Evolutionary conservation across 148 eudicot species (phyloP), one percentile per base, ranked within the genome.

Genomic region (Nyssa sinensis): DNA sequence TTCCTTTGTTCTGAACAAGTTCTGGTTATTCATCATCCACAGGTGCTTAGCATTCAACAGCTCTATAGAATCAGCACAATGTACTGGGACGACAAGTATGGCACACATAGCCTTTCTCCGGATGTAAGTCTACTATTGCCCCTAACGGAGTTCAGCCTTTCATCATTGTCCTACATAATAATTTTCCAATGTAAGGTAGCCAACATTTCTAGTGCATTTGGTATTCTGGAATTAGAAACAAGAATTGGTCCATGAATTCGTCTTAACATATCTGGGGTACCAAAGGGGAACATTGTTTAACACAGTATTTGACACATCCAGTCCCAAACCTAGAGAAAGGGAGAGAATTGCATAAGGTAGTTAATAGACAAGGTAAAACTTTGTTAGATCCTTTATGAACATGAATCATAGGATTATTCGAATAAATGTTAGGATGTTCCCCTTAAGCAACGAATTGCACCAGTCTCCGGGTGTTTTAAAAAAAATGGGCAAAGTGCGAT

Each of bases 61-160:
- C 94, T 93, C 70, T 93, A 93, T 73, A 83, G 98, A 82, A 93
- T 93, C 82, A 87, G 98, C 80, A 93, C 96, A 7, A 93, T 93
- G 98, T 93, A 93, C 70, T 93, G 98, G 97, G 98, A 93, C 71
- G 98, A 93, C 83, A 93, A 89, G 80, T 88, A 93, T 75, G 96
- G 98, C 75, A 89, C 98, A 2, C 98, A 89, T n/a, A 91, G 97
- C 81, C 83, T 93, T 75, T 86, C 94, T 28, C 86, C 89, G 34
- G 94, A 91, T 75, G 98, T 91, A 84, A 93, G 92, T 82, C 62
- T 58, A n/a, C 59, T 28, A 12, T 25, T 59, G 41, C 41, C 41
- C 32, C 39, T n/a, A 27, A 61, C 66, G 28, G 28, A 37, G 51
- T 62, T 35, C 0, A 24, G 17, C 59, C 63, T 44, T 30, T 19